Base-by-base conservation (phyloP, 208 protist species). In the Porcisia deanei region DNA sequence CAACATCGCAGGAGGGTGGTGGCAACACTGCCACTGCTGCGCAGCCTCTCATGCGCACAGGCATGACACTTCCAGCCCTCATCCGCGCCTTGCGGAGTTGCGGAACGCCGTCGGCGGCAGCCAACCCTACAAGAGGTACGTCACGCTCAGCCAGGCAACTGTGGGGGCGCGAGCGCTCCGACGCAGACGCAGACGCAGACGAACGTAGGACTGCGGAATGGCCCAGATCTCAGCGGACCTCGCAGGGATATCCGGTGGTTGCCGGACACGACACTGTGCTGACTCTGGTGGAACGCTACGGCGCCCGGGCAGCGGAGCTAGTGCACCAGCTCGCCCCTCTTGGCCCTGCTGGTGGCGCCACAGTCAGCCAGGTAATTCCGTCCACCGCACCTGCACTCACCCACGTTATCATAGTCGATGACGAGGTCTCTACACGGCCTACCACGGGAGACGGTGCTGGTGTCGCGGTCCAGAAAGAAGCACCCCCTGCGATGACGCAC, bases 301-400 rank as follows among this genome's bases (percentile, higher is more conserved):
- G 77, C 12, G 30, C 65, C 8, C 77, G 64, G 12, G 65, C 72
- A n/a, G 72, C 59, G 68, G 78, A 77, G 49, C n/a, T 82, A 49
- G 54, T 82, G 65, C 78, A 37, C 18, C 66, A 77, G 71, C 78
- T 82, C n/a, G 53, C 78, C 52, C 78, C 78, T 52, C 72, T 75
- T 7, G 78, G 73, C 43, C 58, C 72, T n/a, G 78, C 78, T 1
- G 78, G 71, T 16, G 65, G 78, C 18, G 47, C 73, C 41, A 82
- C 72, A 20, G 72, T 74, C 25, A 59, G 58, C 18, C 78, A 82
- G 67, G 58, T 82, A 34, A 69, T 74, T 25, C 49, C 72, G 43
- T 57, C 12, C 59, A 71, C 78, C 0, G 71, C 65, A 30, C 72
- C 78, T 10, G 78, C 78, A 7, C 59, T 82, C 37, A 75, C 78